Base-by-base conservation (phyloP, 352 stramenopile species). In the Phytophthora hybrid region DNA sequence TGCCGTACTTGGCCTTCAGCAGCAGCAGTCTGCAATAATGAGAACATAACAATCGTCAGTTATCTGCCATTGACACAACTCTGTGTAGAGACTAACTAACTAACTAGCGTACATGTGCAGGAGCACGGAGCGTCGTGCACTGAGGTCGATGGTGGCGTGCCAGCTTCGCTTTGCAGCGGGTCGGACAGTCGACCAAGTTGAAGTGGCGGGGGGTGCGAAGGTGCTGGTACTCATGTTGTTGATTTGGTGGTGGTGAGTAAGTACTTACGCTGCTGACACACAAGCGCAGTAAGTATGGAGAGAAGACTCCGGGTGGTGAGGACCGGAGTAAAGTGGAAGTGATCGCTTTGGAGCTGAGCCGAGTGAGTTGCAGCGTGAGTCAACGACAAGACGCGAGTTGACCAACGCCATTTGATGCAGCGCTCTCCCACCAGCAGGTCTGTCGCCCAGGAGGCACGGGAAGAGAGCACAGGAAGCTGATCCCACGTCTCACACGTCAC, bases 1-100 rank as follows among this genome's bases (percentile, higher is more conserved):
- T 83, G 59, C 81, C 78, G 67, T 89, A 91, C 68, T 89, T 91
- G 70, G 74, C 78, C 75, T 89, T 89, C 49, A 91, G 78, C 51
- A 91, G 67, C 56, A 91, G 32, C 32, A 91, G 54, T 59, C 81
- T 88, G 60, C 46, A 56, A 8, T 37, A 10, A 46, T 31, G 14
- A 37, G 16, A 61, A 1, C 41, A 65, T 16, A 32, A 56, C 8
- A 57, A 52, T 26, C 4, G 8, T 13, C 5, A 63, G 34, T 23
- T 44, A 34, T 18, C 19, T 54, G 9, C 19, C 31, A 32, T 49
- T 34, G 11, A 60, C 21, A 21, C 3, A 32, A 4, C 1, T 5
- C 1, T 5, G 29, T 31, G 13, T n/a, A 2, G 13, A 46, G 13
- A n/a, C 39, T 31, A 7, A 46, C 14, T 21, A 4, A 19, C 29